Percentiles rank a stretch among this genome's conserved stretches.
These are phyloP conservation scores for Fusarium circinatum DNA, from an alignment of 2,329 filamentous ascomycete genomes.

Conservation along the genomic window DNA sequence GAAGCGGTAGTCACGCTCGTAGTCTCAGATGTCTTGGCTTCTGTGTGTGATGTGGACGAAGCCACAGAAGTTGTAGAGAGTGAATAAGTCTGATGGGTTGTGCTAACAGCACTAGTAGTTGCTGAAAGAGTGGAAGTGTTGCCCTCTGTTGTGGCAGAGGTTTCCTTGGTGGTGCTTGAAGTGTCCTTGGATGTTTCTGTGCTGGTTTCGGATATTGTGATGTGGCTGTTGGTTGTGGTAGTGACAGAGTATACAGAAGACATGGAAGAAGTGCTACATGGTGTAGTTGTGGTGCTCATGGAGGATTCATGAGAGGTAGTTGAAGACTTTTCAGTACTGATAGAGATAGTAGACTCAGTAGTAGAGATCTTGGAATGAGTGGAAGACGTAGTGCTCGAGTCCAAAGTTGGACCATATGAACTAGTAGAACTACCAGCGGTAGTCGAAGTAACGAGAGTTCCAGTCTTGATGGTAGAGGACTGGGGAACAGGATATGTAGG, in stretches of 20 bases:
- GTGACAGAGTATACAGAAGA: constrained; percentile 1
- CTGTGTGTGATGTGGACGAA: not conserved
- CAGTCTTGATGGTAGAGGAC: not conserved
- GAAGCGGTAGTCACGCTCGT: not conserved
- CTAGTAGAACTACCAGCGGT: not conserved
- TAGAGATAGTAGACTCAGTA: not conserved
- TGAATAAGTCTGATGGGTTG: not conserved
- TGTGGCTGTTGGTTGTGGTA: not conserved
- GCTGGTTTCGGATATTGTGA: not conserved
- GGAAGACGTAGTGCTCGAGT: not conserved
- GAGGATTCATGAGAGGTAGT: not conserved
- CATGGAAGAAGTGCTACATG: not conserved
- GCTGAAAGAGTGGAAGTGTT: not conserved
- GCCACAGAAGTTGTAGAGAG: not conserved
- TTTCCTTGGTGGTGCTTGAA: not conserved
- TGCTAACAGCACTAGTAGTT: not conserved
- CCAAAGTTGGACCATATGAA: not conserved
- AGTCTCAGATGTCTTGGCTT: not conserved
- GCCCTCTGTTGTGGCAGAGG: not conserved
- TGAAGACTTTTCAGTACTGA: not conserved
- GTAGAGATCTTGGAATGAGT: not conserved
- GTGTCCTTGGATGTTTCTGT: not conserved
- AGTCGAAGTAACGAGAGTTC: not conserved
- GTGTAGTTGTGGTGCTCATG: not conserved
- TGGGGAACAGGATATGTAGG: constrained; percentile 23